A percentile compares a stretch with the other conserved stretches of the same genome.
Evolutionary conservation across 345 rosid genomes (phyloP).

Genomic region (Bruguiera gymnorhiza): DNA sequence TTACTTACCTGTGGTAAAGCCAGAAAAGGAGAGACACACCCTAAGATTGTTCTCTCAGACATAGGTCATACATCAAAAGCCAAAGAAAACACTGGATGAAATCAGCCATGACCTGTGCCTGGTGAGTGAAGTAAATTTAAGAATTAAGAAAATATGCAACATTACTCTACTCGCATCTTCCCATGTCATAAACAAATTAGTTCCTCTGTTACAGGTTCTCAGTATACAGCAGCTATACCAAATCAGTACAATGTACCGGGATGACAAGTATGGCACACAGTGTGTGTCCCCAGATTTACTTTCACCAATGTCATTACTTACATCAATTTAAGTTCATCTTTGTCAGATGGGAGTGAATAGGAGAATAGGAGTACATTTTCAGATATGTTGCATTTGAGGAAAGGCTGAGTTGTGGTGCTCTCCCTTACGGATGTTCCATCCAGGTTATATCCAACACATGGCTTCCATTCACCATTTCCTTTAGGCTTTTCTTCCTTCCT

Average conservation of each 20-base stretch:
- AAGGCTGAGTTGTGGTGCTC: slow-evolving; percentile 2
- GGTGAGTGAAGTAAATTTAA: slow-evolving; percentile 37
- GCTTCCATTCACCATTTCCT: background rate
- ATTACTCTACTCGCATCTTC: background rate
- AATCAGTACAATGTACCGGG: slow-evolving; percentile 95
- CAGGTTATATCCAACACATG: slow-evolving; percentile 61
- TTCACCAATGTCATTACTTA: slow-evolving; percentile 21
- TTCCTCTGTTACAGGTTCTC: slow-evolving; percentile 50
- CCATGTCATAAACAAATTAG: background rate
- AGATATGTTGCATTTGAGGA: background rate
- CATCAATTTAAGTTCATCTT: slow-evolving; percentile 20
- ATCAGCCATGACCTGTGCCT: slow-evolving; percentile 92
- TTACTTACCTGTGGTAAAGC: slow-evolving; percentile 8
- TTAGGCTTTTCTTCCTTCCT: background rate
- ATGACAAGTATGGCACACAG: slow-evolving; percentile 89
- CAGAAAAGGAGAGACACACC: background rate
- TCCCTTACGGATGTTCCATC: background rate
- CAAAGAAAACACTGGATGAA: slow-evolving; percentile 83
- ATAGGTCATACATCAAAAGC: slow-evolving; percentile 93
- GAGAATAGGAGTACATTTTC: no score
- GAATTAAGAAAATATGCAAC: background rate
- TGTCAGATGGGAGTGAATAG: background rate
- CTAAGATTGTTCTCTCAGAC: slow-evolving; percentile 11
- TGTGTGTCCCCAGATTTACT: slow-evolving; percentile 87
- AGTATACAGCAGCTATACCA: slow-evolving; percentile 87